phyloP scores from a whole-genome alignment of 2,329 filamentous ascomycete genomes.

The Trichoderma citrinoviride region DNA sequence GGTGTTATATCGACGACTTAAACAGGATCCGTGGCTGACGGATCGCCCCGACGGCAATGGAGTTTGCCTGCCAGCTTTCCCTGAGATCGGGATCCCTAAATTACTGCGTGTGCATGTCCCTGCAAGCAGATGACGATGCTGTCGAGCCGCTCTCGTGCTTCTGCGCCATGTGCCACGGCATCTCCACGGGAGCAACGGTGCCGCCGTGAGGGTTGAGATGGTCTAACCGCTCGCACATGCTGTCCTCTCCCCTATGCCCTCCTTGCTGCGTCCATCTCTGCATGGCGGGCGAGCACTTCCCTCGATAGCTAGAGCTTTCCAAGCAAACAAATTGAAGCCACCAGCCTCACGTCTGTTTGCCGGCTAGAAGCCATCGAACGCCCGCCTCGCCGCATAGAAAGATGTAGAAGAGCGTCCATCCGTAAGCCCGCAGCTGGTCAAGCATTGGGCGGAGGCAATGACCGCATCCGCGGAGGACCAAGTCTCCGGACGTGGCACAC shows the following conservation, averaged over 20 bases:
- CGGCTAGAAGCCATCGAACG: neutral
- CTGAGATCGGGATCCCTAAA: neutral
- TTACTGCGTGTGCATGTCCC: neutral
- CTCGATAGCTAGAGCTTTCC: neutral
- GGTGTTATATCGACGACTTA: neutral
- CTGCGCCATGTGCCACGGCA: constrained; percentile 1
- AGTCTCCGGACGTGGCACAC: constrained; percentile 19
- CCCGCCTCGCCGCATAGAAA: neutral
- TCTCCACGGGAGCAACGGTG: neutral
- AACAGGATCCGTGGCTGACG: constrained; percentile 6
- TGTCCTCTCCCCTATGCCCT: neutral
- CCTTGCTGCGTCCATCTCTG: too few relatives aligned
- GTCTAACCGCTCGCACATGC: neutral
- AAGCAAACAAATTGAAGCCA: neutral
- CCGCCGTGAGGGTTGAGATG: neutral
- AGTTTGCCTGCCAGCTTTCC: neutral
- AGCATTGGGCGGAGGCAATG: neutral
- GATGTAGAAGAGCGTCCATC: neutral
- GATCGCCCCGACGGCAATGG: constrained; percentile 9
- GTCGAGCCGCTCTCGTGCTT: neutral
- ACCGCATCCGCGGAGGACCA: constrained; percentile 8
- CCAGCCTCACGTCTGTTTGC: neutral
- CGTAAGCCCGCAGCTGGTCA: neutral
- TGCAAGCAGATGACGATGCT: neutral
- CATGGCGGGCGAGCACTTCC: neutral